Evolutionary conservation across 2,329 filamentous ascomycete genomes (phyloP).

Genomic region (Esteya vermicola): DNA sequence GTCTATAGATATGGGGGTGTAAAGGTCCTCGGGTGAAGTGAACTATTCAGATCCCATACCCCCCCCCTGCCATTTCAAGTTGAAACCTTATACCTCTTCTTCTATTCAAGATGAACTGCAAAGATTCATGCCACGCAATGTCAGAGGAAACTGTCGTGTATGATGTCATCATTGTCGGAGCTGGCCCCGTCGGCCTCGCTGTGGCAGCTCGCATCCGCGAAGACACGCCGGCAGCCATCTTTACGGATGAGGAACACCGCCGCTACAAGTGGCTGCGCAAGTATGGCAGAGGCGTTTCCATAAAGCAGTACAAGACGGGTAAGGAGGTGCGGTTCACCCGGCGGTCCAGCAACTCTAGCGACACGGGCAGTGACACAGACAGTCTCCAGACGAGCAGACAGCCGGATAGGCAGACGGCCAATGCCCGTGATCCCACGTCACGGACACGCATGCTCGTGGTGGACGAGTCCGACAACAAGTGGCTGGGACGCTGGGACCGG

Average conservation of each 20-base stretch:
- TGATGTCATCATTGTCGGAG: conserved; percentile 61
- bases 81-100: too few species aligned
- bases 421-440: too few species aligned
- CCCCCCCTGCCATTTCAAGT: too few species aligned
- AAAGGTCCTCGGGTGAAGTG: too few species aligned
- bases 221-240: conserved; percentile 60
- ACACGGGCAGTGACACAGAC: neutral
- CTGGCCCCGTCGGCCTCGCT: conserved; percentile 61
- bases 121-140: too few species aligned
- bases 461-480: conserved; percentile 46
- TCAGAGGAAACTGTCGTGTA: conserved; percentile 19
- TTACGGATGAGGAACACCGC: conserved; percentile 71
- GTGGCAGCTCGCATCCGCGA: conserved; percentile 60
- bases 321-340: conserved; percentile 2
- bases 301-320: conserved; percentile 35
- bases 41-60: too few species aligned
- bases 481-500: conserved; percentile 58
- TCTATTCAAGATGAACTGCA: too few species aligned
- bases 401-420: neutral
- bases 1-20: neutral
- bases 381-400: conserved; percentile 2
- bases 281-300: conserved; percentile 42
- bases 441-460: conserved; percentile 43
- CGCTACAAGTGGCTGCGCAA: conserved; percentile 67
- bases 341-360: neutral